Evolutionary conservation across 352 stramenopile genomes (phyloP).

Genomic region (Hyaloperonospora arabidopsidis): DNA sequence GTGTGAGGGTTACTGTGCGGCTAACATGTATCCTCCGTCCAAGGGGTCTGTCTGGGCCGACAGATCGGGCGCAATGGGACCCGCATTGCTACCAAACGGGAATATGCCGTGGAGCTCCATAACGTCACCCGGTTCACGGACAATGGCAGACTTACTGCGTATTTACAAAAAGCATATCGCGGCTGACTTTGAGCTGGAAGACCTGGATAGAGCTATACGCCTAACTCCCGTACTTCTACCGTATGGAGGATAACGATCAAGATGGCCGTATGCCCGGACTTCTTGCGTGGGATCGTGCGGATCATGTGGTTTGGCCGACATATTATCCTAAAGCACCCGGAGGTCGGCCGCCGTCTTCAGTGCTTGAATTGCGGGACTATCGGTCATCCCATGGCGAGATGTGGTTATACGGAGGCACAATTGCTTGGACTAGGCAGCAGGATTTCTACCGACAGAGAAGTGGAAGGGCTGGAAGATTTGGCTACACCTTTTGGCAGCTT

Average conservation of each 20-base stretch:
- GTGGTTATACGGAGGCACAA: not conserved
- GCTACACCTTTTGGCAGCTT: too few relatives aligned
- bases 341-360: not conserved
- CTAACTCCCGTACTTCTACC: not conserved
- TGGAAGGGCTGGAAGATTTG: too few relatives aligned
- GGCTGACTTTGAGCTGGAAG: not conserved
- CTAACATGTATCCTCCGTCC: too few relatives aligned
- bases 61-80: too few relatives aligned
- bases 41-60: not conserved
- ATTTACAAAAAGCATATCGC: not conserved
- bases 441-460: too few relatives aligned
- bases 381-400: not conserved
- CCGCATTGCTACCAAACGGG: not conserved
- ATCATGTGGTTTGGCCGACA: not conserved
- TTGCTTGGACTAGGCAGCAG: not conserved
- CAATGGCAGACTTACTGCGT: not conserved
- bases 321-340: not conserved
- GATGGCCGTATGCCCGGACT: not conserved
- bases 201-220: slow-evolving; percentile 1
- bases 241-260: not conserved
- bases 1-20: too few relatives aligned
- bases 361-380: not conserved
- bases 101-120: not conserved
- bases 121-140: not conserved
- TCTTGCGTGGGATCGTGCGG: not conserved